A percentile compares a stretch with the other conserved stretches of the same genome.
Evolutionary conservation across 352 stramenopile species (phyloP).

Genomic region (Phytopythium chamaehyphon): DNA sequence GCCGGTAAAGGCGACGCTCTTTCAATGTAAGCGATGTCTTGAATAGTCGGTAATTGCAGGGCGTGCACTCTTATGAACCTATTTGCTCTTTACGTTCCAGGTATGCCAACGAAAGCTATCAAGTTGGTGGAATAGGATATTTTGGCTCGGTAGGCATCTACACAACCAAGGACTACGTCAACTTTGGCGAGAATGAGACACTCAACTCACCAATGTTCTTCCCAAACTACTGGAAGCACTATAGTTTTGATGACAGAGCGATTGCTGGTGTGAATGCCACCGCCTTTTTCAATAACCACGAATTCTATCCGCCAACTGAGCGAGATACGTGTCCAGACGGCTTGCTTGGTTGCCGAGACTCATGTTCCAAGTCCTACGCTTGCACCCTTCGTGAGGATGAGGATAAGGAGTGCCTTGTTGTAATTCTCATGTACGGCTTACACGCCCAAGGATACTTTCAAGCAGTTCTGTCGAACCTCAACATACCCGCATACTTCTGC

Average conservation of each 20-base stretch:
- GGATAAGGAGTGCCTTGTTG: slow-evolving; percentile 16
- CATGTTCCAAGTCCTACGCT: slow-evolving; percentile 23
- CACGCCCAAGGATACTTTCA: slow-evolving; percentile 19
- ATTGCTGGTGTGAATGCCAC: no score
- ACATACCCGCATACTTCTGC: slow-evolving; percentile 30
- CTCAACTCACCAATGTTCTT: no score
- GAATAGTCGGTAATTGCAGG: slow-evolving; percentile 19
- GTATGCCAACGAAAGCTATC: slow-evolving; percentile 25
- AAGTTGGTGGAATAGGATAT: slow-evolving; percentile 17
- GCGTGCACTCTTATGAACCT: no score
- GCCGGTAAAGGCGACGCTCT: neutral
- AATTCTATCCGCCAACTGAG: no score
- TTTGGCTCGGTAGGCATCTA: no score
- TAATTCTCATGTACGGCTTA: slow-evolving; percentile 14
- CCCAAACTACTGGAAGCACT: no score
- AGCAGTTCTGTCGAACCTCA: slow-evolving; percentile 19
- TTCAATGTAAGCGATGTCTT: slow-evolving; percentile 6
- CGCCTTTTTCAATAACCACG: no score
- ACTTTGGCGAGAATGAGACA: no score
- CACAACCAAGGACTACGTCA: neutral
- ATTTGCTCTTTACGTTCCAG: no score
- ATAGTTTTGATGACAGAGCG: no score
- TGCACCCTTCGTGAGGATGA: slow-evolving; percentile 13
- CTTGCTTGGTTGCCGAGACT: slow-evolving; percentile 30
- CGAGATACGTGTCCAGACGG: slow-evolving; percentile 26